Evolutionary conservation across 441 rosid species (phyloP).

Genomic region (Gossypium aridum): DNA sequence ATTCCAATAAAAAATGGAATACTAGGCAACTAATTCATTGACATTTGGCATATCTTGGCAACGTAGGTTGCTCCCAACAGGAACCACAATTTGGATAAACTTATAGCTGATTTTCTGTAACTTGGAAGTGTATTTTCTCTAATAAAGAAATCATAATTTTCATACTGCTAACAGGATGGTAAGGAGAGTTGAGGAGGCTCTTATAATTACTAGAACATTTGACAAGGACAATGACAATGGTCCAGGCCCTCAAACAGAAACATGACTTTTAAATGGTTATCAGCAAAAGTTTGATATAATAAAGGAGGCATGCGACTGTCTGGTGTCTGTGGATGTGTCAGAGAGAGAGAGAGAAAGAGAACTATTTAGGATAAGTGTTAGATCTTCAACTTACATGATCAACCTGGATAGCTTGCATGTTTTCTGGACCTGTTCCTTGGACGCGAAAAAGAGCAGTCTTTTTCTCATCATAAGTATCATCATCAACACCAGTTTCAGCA

Average conservation of each 20-base stretch:
- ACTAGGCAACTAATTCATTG: background rate
- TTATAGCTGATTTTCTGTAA: background rate
- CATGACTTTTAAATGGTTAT: background rate
- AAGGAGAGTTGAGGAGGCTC: background rate
- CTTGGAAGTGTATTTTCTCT: background rate
- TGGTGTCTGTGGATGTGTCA: background rate
- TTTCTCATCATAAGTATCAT: conserved; percentile 54
- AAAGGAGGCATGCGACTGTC: conserved; percentile 1
- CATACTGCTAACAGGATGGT: background rate
- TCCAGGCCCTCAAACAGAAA: background rate
- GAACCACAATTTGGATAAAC: background rate
- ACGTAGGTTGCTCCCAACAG: background rate
- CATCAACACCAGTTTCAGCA: conserved; percentile 46
- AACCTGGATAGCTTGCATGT: conserved; percentile 92
- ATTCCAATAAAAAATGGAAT: background rate
- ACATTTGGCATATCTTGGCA: background rate
- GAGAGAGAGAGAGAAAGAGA: conserved; percentile 3
- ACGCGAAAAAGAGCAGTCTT: conserved; percentile 68
- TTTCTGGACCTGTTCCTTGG: conserved; percentile 67
- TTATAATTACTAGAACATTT: background rate
- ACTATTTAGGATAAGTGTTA: conserved; percentile 4
- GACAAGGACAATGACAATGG: background rate
- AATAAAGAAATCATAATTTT: background rate
- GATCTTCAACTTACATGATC: conserved; percentile 46
- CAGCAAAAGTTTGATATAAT: background rate